A percentile compares a stretch with the other conserved stretches of the same genome.
Conservation (phyloP, 345 rosid genomes). For the Syzygium aromaticum region DNA sequence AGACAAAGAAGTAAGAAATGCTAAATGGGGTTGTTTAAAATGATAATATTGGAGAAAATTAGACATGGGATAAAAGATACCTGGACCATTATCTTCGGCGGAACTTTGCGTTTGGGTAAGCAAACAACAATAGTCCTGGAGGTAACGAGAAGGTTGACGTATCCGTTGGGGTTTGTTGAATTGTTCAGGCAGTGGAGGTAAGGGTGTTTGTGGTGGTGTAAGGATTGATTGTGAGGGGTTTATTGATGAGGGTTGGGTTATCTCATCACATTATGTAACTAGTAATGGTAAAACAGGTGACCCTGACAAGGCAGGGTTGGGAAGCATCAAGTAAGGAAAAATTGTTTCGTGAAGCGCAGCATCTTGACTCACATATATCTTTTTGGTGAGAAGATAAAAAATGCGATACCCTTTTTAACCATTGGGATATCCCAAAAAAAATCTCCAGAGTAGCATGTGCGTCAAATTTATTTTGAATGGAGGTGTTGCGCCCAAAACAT, state of each 20-base stretch:
- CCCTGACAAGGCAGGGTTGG: neutral
- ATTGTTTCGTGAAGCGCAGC: neutral
- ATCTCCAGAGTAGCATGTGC: neutral
- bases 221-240: neutral
- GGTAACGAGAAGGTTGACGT: no score
- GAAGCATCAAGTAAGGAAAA: neutral
- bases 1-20: no score
- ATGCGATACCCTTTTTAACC: neutral
- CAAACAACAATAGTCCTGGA: no score
- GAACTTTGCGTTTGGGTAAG: neutral
- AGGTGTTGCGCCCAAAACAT: neutral
- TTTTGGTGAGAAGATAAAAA: neutral
- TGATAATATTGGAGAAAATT: no score
- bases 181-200: neutral
- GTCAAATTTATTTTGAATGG: neutral
- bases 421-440: neutral
- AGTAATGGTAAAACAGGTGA: neutral
- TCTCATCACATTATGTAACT: neutral
- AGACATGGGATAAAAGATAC: neutral
- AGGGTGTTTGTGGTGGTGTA: neutral
- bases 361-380: neutral
- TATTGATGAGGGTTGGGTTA: neutral
- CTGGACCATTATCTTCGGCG: neutral
- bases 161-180: neutral
- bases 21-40: no score